phyloP scores from a whole-genome alignment of 1,284 basidiomycete genomes.

The Boletus sp. region DNA sequence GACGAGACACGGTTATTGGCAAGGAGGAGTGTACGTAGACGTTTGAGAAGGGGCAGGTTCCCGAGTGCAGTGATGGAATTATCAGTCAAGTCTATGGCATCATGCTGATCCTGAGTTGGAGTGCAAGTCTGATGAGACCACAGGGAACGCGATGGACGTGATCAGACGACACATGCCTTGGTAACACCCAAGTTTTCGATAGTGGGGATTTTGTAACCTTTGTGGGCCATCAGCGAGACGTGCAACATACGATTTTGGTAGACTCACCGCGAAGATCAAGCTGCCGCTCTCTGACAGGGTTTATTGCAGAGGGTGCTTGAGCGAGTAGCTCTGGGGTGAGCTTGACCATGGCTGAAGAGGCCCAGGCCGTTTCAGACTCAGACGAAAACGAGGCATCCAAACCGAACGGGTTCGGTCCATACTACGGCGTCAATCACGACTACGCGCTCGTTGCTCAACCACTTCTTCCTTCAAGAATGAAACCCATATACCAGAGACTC shows the following conservation, averaged over 20 bases:
- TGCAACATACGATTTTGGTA: constrained; percentile 23
- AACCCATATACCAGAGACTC: constrained; percentile 65
- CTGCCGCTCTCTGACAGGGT: constrained; percentile 92
- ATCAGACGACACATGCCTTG: constrained; percentile 54
- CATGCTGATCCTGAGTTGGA: constrained; percentile 75
- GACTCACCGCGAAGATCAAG: constrained; percentile 87
- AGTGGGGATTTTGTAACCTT: constrained; percentile 95
- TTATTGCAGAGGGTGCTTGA: constrained; percentile 76
- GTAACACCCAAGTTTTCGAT: constrained; percentile 99
- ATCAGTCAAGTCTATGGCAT: constrained; percentile 94
- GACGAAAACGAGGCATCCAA: constrained; percentile 36
- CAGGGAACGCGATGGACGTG: constrained; percentile 4
- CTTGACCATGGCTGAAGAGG: constrained; percentile 62
- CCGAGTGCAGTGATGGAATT: constrained; percentile 90
- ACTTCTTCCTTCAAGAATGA: constrained; percentile 54
- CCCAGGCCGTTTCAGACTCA: constrained; percentile 46
- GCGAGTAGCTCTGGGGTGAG: constrained; percentile 89
- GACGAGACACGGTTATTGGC: constrained; percentile 86
- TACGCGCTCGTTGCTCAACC: neutral
- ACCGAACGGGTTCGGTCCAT: constrained; percentile 1
- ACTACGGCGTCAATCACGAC: neutral
- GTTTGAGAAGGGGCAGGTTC: constrained; percentile 81
- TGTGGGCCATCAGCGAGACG: constrained; percentile 14
- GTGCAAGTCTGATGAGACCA: constrained; percentile 13
- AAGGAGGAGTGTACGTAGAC: constrained; percentile 76